These are phyloP conservation scores for Kwoniella sp. DNA, from an alignment of 768 basidiomycete genomes.

Conservation along the genomic window DNA sequence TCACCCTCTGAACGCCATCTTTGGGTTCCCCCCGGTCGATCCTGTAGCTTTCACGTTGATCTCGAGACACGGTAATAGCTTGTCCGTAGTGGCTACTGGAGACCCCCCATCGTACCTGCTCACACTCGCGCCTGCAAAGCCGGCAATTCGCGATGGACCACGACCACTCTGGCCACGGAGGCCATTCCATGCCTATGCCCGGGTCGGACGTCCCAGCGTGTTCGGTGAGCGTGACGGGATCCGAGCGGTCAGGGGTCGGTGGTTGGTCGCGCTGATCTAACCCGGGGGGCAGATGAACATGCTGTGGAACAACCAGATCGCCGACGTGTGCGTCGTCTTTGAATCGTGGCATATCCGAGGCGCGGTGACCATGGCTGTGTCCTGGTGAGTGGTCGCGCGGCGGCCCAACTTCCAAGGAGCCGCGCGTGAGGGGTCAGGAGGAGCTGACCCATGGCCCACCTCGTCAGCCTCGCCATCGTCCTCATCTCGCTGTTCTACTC, in stretches of 20 bases:
- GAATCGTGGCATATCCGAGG: conserved; percentile 44
- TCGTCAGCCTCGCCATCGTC: conserved; percentile 30
- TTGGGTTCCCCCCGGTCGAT: too few species aligned
- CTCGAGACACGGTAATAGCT: too few species aligned
- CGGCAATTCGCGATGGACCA: too few species aligned
- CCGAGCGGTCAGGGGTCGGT: neutral
- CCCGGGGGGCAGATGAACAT: conserved; percentile 41
- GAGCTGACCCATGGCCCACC: too few species aligned
- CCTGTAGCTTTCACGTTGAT: too few species aligned
- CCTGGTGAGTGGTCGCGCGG: conserved; percentile 46
- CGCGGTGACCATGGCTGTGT: conserved; percentile 41
- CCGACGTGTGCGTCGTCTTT: conserved; percentile 46
- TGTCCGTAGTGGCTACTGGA: too few species aligned
- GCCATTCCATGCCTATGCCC: conserved; percentile 21
- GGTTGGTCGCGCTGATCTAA: neutral
- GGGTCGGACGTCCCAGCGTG: conserved; percentile 19
- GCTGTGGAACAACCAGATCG: conserved; percentile 45
- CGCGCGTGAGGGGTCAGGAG: too few species aligned
- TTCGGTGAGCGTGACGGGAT: conserved; percentile 18
- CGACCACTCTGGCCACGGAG: conserved; percentile 17
- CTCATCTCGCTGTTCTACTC: conserved; percentile 41
- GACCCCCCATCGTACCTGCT: too few species aligned
- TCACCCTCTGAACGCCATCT: too few species aligned
- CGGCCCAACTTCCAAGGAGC: too few species aligned
- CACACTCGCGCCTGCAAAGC: too few species aligned